Conservation (phyloP, 169 alveolate genomes). For the Miamiensis avidus region DNA sequence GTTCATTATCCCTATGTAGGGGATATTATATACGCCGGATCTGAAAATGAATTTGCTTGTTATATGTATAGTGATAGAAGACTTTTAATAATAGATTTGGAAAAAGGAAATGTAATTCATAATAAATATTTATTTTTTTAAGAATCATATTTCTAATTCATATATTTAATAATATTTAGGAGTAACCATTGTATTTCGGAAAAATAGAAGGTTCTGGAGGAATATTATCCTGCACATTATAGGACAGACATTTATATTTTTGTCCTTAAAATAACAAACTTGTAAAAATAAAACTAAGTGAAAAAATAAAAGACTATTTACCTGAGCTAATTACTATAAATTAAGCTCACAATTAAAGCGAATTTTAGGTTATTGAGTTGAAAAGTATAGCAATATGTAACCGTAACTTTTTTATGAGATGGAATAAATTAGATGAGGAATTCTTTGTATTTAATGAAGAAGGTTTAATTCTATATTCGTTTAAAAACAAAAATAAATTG, state of each 20-base stretch:
- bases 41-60: neutral
- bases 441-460: conserved; percentile 4
- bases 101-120: neutral
- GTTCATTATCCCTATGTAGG: conserved; percentile 5
- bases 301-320: too few relatives aligned
- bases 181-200: neutral
- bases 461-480: neutral
- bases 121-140: neutral
- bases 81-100: conserved; percentile 1
- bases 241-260: neutral
- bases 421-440: neutral
- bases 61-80: neutral
- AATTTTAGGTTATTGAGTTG: neutral
- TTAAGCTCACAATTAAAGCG: neutral
- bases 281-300: too few relatives aligned
- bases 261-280: neutral
- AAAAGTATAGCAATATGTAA: conserved; percentile 1
- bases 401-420: neutral
- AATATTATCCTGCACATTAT: neutral
- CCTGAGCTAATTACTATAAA: neutral
- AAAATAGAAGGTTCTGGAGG: neutral
- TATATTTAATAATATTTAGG: too few relatives aligned
- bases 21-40: neutral
- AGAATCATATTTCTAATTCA: neutral
- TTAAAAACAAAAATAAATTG: neutral